Evolutionary conservation across 805 yeast species (phyloP).

Genomic region (Candida boidinii): DNA sequence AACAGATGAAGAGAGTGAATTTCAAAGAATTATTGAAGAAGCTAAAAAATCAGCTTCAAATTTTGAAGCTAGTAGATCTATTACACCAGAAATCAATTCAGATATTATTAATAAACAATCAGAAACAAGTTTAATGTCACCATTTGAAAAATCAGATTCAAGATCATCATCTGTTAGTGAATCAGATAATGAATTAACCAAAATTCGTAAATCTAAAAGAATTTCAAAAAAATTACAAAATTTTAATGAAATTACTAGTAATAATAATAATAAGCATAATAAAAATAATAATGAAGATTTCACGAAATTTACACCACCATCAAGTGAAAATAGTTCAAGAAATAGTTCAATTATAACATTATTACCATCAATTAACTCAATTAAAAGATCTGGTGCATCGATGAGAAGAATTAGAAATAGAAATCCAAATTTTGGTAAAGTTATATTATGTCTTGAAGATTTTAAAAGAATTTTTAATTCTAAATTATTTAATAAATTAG

Average conservation of each 20-base stretch:
- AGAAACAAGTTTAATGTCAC: not conserved
- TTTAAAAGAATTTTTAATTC: constrained; percentile 3
- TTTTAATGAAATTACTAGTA: too few species aligned
- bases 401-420: constrained; percentile 14
- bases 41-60: constrained; percentile 11
- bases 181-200: constrained; percentile 1
- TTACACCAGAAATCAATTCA: constrained; percentile 21
- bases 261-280: too few species aligned
- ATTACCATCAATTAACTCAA: not conserved
- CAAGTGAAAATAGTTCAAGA: too few species aligned
- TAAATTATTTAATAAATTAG: not conserved
- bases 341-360: not conserved
- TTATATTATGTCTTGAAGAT: constrained; percentile 18
- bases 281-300: too few species aligned
- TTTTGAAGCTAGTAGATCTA: too few species aligned
- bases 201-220: constrained; percentile 6
- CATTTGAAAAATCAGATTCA: constrained; percentile 4
- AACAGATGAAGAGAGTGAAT: constrained; percentile 18
- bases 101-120: constrained; percentile 30
- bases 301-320: too few species aligned
- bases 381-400: constrained; percentile 1
- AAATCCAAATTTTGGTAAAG: constrained; percentile 17
- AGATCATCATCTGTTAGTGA: not conserved
- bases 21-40: constrained; percentile 13
- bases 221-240: too few species aligned